Evolutionary conservation across 2,329 filamentous ascomycete species (phyloP).

Genomic region (Cercospora sp.): DNA sequence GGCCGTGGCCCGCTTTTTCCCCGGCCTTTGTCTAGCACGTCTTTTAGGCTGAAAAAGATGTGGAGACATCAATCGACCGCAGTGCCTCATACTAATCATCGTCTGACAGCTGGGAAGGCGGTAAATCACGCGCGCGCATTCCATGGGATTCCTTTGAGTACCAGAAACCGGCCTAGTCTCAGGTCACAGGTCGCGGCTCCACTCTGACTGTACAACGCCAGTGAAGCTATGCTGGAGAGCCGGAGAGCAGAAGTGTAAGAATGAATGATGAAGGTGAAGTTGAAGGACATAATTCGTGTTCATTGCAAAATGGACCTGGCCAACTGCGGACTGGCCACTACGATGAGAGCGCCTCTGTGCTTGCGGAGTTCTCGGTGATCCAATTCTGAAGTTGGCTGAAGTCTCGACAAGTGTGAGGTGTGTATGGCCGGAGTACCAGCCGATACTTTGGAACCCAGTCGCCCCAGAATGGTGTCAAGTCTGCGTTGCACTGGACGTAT

Average conservation of each 20-base stretch:
- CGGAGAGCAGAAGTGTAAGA: no score
- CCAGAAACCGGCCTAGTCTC: not conserved
- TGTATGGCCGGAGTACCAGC: conserved; percentile 9
- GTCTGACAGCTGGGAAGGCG: not conserved
- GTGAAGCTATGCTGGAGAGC: not conserved
- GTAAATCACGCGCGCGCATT: not conserved
- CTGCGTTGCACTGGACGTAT: conserved; percentile 17
- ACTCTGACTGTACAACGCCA: not conserved
- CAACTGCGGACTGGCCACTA: not conserved
- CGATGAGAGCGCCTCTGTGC: not conserved
- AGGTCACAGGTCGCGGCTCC: not conserved
- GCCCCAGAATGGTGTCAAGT: conserved; percentile 15
- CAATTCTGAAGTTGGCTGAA: not conserved
- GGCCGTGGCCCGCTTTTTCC: not conserved
- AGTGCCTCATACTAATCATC: not conserved
- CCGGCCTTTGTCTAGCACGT: not conserved
- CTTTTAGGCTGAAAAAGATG: not conserved
- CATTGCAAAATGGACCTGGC: not conserved
- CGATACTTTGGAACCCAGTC: conserved; percentile 8
- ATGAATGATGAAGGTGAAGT: not conserved
- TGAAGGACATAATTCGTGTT: not conserved
- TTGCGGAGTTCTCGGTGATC: conserved; percentile 1
- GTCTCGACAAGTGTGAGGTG: conserved; percentile 15
- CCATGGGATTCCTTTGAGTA: not conserved
- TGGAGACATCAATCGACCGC: not conserved